Evolutionary conservation across 73 alveolate genomes (phyloP).

Genomic region (Paramecium bursaria): DNA sequence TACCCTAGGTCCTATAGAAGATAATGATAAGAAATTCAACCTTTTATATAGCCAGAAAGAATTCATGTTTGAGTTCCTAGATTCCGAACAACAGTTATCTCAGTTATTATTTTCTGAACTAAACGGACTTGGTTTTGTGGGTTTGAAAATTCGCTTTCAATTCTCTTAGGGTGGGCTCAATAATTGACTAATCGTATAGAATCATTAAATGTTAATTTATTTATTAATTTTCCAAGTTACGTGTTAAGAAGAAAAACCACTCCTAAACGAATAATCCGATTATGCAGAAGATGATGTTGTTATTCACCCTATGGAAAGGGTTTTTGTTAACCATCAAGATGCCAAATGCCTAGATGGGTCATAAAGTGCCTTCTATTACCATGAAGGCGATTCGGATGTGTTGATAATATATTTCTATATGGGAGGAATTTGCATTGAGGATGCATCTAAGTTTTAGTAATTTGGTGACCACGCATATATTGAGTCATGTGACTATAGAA

Average conservation of each 20-base stretch:
- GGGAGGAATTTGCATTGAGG: conserved; percentile 51
- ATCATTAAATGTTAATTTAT: conserved; percentile 25
- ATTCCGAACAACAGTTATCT: conserved; percentile 73
- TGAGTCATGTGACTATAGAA: conserved; percentile 21
- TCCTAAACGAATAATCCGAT: too few relatives aligned
- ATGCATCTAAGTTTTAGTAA: conserved; percentile 6
- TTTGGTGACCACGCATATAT: conserved; percentile 18
- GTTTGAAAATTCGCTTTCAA: conserved; percentile 70
- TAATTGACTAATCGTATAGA: conserved; percentile 59
- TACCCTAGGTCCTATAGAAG: conserved; percentile 76
- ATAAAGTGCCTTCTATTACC: not conserved
- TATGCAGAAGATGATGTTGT: not conserved
- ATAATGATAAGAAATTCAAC: conserved; percentile 10
- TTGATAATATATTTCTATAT: conserved; percentile 35
- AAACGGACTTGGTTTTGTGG: conserved; percentile 70
- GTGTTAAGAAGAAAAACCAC: too few relatives aligned
- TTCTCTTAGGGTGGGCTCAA: conserved; percentile 62
- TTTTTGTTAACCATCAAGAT: not conserved
- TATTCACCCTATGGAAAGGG: not conserved
- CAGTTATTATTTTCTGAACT: conserved; percentile 75
- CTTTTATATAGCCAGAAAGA: conserved; percentile 70
- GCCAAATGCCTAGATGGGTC: conserved; percentile 48
- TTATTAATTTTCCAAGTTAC: too few relatives aligned
- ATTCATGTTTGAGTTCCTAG: conserved; percentile 72
- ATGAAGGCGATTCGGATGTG: not conserved